Evolutionary conservation across 2,329 filamentous ascomycete species (phyloP).

Genomic region (Trichocomaceae sp.): DNA sequence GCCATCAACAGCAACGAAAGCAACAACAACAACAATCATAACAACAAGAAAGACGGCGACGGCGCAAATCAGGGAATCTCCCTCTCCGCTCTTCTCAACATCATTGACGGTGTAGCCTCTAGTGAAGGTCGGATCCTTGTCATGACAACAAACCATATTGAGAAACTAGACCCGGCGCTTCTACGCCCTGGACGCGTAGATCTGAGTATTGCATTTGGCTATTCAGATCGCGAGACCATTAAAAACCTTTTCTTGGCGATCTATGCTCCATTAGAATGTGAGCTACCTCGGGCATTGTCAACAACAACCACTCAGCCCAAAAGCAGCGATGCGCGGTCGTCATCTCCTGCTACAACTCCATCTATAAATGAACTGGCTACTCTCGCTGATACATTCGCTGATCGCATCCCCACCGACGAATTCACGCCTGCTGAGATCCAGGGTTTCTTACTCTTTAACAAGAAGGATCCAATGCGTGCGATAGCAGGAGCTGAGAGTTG

Average conservation of each 20-base stretch:
- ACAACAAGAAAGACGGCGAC: conserved; percentile 12
- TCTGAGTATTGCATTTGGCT: conserved; percentile 53
- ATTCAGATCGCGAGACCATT: conserved; percentile 30
- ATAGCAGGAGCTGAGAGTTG: conserved; percentile 26
- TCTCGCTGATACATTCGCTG: conserved; percentile 28
- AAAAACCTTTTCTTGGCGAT: conserved; percentile 36
- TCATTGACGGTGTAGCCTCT: conserved; percentile 63
- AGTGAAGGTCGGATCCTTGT: conserved; percentile 65
- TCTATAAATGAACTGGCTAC: conserved; percentile 17
- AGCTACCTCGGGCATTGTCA: conserved; percentile 12
- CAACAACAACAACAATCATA: conserved; percentile 9
- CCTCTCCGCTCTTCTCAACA: conserved; percentile 62
- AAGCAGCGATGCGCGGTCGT: background rate
- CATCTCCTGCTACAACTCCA: background rate
- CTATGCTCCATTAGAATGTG: conserved; percentile 28
- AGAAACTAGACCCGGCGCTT: conserved; percentile 58
- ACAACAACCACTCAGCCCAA: background rate
- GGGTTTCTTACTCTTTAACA: conserved; percentile 34
- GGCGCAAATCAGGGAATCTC: conserved; percentile 44
- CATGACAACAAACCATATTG: conserved; percentile 65
- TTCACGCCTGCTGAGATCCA: conserved; percentile 39
- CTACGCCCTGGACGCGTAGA: conserved; percentile 63
- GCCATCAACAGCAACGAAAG: background rate
- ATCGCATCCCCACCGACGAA: conserved; percentile 25
- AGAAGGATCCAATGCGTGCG: conserved; percentile 26